Base-by-base conservation (phyloP, 2,329 filamentous ascomycete genomes). In the Ambrosiella cleistominuta region DNA sequence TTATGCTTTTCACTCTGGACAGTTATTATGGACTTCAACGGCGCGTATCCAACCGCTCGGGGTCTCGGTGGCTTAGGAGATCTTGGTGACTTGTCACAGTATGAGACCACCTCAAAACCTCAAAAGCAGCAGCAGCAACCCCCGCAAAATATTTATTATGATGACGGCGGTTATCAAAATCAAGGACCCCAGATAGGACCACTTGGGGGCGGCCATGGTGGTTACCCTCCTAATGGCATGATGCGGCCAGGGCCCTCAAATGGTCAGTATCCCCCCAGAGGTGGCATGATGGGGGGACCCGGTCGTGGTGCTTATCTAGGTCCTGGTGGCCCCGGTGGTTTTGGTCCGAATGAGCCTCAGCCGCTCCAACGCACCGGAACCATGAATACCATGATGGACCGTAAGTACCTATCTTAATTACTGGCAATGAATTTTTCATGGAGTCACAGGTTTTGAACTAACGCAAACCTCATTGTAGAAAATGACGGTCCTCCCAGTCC, bases 71-170 rank as follows among this genome's bases (percentile, higher is more conserved):
- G 52, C 37, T 38, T 54, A 13, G 52, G 52, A 42, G 52, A 54
- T 12, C 36, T 54, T 19, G 52, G 52, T 9, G 52, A 54, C 40
- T 9, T 54, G 7, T 42, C 52, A n/a, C 52, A 54, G 42, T 54
- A 54, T 15, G 52, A 54, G 15, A 19, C 52, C 19, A 17, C 27
- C 8, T 38, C 44, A 7, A 54, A 39, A 6, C 58, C 38, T 12
- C 58, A 52, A n/a, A 55, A 42, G 37, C 44, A 35, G 44, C 50
- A 44, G 7, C 27, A 53, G 35, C 40, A 47, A 35, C 44, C 38
- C 37, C 78, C 78, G 64, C 72, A 77, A 62, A 71, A 70, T 61
- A 72, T 69, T 61, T 77, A 75, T 61, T 69, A 70, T 72, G 75
- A 64, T 72, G 70, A 74, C 54, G 71, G 70, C 12, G 70, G 73